Evolutionary conservation across 345 rosid species (phyloP).

Genomic region (Pseudoturritis turrita): DNA sequence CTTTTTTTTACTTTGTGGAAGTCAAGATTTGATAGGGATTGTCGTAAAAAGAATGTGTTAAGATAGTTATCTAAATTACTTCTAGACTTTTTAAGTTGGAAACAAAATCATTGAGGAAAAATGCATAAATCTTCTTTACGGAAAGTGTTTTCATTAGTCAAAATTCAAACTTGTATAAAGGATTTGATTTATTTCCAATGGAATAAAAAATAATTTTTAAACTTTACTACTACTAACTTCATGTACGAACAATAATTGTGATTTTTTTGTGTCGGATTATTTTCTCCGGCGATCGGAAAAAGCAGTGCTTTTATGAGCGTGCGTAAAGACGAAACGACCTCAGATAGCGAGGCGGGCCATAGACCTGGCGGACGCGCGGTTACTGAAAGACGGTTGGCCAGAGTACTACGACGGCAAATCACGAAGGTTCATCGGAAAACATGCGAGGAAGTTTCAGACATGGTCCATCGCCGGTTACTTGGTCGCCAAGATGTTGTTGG

Average conservation of each 20-base stretch:
- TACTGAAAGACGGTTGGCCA: slow-evolving; percentile 64
- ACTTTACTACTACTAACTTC: neutral
- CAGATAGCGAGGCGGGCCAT: slow-evolving; percentile 60
- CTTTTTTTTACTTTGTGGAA: neutral
- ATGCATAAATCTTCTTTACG: neutral
- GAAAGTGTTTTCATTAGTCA: slow-evolving; percentile 12
- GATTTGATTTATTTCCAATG: neutral
- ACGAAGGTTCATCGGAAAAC: slow-evolving; percentile 54
- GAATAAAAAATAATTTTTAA: neutral
- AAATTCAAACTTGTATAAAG: neutral
- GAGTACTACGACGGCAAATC: slow-evolving; percentile 65
- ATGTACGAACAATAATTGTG: neutral
- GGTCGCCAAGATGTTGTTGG: slow-evolving; percentile 67
- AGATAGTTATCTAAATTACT: neutral
- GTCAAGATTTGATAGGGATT: neutral
- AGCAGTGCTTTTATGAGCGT: slow-evolving; percentile 66
- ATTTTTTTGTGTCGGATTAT: neutral
- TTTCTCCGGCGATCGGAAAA: neutral
- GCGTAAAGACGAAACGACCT: slow-evolving; percentile 64
- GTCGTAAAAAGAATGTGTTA: neutral
- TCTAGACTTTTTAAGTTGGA: neutral
- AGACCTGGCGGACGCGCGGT: slow-evolving; percentile 45
- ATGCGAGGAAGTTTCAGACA: slow-evolving; percentile 63
- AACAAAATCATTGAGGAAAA: neutral
- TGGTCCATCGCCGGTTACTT: slow-evolving; percentile 68